Conservation (phyloP, 106 monocot genomes). For the Ottelia alismoides region DNA sequence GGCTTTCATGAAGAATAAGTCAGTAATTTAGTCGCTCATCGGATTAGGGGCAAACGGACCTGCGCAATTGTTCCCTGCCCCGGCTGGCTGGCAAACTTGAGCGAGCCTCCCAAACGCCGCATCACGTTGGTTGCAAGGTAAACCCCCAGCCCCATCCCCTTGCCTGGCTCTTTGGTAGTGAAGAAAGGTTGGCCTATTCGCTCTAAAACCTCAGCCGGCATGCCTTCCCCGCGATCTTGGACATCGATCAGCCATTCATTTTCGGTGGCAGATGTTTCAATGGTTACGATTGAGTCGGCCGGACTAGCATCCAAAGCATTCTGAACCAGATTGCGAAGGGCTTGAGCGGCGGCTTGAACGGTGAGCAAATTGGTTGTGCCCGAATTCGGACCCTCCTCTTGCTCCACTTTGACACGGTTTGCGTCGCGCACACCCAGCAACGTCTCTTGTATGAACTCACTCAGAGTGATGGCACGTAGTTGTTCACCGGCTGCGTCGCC, state of each 20-base stretch:
- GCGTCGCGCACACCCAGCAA: not conserved
- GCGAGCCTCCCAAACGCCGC: not conserved
- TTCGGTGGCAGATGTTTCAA: too few species aligned
- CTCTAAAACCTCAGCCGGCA: not conserved
- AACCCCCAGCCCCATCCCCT: not conserved
- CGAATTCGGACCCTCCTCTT: too few species aligned
- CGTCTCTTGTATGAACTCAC: not conserved
- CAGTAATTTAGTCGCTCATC: too few species aligned
- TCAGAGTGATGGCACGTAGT: not conserved
- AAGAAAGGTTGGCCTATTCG: not conserved
- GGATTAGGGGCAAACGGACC: not conserved
- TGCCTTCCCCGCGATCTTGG: not conserved
- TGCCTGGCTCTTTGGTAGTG: not conserved
- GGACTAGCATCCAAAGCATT: not conserved
- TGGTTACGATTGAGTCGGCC: too few species aligned
- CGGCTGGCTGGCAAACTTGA: not conserved
- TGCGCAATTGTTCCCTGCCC: not conserved
- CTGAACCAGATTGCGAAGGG: not conserved
- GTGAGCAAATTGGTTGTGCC: not conserved
- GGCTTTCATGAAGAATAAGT: too few species aligned
- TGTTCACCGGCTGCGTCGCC: not conserved
- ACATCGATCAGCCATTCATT: not conserved
- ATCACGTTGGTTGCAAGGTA: not conserved
- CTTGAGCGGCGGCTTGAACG: not conserved
- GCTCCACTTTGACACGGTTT: too few species aligned